These are phyloP conservation scores for Striga hermonthica DNA, from an alignment of 305 asterid species.

Conservation along the genomic window DNA sequence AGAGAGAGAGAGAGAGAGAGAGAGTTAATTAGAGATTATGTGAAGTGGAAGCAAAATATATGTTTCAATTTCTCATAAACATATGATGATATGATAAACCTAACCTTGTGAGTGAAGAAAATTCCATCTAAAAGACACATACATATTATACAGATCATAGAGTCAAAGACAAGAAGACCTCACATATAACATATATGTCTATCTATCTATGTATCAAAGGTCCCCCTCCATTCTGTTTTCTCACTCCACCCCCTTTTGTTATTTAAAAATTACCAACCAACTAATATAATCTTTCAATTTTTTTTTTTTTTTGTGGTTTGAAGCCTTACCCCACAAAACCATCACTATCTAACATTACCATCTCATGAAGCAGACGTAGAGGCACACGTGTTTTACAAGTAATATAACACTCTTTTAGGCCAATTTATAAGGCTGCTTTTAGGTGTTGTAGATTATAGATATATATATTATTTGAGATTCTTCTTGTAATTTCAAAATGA, in stretches of 20 bases:
- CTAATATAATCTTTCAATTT: slow-evolving; percentile 13
- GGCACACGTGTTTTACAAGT: slow-evolving; percentile 1
- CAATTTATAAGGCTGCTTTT: too few species aligned
- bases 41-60: slow-evolving; percentile 95
- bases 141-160: slow-evolving; percentile 31
- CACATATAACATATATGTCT: slow-evolving; percentile 48
- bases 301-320: slow-evolving; percentile 2
- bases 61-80: slow-evolving; percentile 52
- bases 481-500: too few species aligned
- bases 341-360: slow-evolving; percentile 46
- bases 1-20: slow-evolving; percentile 31
- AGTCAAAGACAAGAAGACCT: slow-evolving; percentile 84
- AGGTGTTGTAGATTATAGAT: too few species aligned
- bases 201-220: slow-evolving; percentile 30
- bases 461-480: too few species aligned
- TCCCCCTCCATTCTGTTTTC: slow-evolving; percentile 94
- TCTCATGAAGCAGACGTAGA: slow-evolving; percentile 6
- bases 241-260: slow-evolving; percentile 57
- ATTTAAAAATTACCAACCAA: slow-evolving; percentile 23
- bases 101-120: slow-evolving; percentile 97
- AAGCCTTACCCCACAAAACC: slow-evolving; percentile 37
- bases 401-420: slow-evolving; percentile 17
- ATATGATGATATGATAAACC: slow-evolving; percentile 34
- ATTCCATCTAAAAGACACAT: slow-evolving; percentile 35
- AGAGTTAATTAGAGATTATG: slow-evolving; percentile 44